A percentile compares a stretch with the other conserved stretches of the same genome.
These are phyloP conservation scores for Otatea glauca DNA, from an alignment of 176 grass and related monocot species.

Conservation along the genomic window DNA sequence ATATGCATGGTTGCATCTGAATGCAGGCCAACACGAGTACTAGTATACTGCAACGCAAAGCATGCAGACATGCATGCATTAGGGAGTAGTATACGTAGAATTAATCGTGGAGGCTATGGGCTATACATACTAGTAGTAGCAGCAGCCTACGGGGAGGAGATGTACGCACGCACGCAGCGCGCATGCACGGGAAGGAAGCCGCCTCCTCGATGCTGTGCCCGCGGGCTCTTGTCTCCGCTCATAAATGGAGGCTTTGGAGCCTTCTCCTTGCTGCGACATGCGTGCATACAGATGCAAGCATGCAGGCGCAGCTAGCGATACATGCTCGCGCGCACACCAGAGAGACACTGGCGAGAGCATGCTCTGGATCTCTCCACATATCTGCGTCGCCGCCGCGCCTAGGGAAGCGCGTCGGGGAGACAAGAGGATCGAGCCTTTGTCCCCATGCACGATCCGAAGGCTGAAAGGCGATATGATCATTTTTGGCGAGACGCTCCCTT, in stretches of 20 bases:
- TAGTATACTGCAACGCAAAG: constrained; percentile 4
- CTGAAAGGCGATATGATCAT: neutral
- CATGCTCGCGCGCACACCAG: neutral
- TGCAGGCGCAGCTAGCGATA: neutral
- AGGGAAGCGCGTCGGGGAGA: constrained; percentile 60
- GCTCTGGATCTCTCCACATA: neutral
- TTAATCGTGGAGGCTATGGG: neutral
- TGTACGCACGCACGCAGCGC: constrained; percentile 18
- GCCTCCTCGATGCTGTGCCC: constrained; percentile 3
- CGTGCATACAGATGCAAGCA: neutral
- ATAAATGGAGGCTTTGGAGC: constrained; percentile 65
- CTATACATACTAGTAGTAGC: neutral
- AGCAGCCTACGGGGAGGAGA: neutral
- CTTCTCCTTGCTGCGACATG: constrained; percentile 68
- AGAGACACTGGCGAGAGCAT: neutral
- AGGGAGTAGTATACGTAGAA: neutral
- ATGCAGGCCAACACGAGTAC: constrained; percentile 1
- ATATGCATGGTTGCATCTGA: neutral
- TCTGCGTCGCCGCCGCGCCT: constrained; percentile 24
- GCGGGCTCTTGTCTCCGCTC: constrained; percentile 27
- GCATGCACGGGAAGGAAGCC: constrained; percentile 34
- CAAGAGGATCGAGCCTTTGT: constrained; percentile 67
- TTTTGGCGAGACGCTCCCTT: constrained; percentile 1
- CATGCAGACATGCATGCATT: neutral
- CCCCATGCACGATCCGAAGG: constrained; percentile 49